These are phyloP conservation scores for Dactylorhiza incarnata DNA, from an alignment of 106 monocot genomes.

Conservation along the genomic window DNA sequence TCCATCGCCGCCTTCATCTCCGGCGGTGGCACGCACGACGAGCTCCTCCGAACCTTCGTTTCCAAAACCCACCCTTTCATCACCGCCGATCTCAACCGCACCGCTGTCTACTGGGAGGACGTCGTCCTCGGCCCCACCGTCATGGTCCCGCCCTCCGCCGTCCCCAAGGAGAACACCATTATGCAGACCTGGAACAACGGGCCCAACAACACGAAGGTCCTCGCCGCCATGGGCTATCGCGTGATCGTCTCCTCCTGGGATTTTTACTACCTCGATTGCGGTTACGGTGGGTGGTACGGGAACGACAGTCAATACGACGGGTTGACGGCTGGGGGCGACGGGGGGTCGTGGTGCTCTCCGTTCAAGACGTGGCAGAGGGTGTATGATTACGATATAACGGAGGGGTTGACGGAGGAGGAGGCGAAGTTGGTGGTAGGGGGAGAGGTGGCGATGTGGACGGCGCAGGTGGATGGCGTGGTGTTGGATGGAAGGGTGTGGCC, in stretches of 20 bases:
- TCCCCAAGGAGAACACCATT: constrained; percentile 55
- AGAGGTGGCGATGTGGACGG: constrained; percentile 93
- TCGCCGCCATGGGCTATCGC: constrained; percentile 58
- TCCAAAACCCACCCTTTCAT: constrained; percentile 42
- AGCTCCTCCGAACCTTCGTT: constrained; percentile 59
- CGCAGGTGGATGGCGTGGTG: constrained; percentile 68
- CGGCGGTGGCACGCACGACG: constrained; percentile 36
- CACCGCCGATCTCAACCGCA: constrained; percentile 42
- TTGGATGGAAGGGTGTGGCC: constrained; percentile 79
- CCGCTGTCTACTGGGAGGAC: constrained; percentile 81
- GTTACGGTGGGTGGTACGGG: constrained; percentile 69
- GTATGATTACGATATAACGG: constrained; percentile 22
- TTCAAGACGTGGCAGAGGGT: constrained; percentile 28
- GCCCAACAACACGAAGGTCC: constrained; percentile 56
- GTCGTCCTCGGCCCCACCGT: constrained; percentile 40
- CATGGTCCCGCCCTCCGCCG: constrained; percentile 26
- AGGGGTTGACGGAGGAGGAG: constrained; percentile 36
- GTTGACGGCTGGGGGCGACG: constrained; percentile 36
- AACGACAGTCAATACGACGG: constrained; percentile 75
- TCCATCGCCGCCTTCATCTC: constrained; percentile 37
- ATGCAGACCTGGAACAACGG: constrained; percentile 95
- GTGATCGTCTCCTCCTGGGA: constrained; percentile 82
- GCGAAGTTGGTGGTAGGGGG: constrained; percentile 63
- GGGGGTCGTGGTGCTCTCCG: constrained; percentile 68
- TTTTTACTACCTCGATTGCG: constrained; percentile 96